Base-by-base conservation (phyloP, 2,329 filamentous ascomycete species). In the Parastagonospora nodorum region DNA sequence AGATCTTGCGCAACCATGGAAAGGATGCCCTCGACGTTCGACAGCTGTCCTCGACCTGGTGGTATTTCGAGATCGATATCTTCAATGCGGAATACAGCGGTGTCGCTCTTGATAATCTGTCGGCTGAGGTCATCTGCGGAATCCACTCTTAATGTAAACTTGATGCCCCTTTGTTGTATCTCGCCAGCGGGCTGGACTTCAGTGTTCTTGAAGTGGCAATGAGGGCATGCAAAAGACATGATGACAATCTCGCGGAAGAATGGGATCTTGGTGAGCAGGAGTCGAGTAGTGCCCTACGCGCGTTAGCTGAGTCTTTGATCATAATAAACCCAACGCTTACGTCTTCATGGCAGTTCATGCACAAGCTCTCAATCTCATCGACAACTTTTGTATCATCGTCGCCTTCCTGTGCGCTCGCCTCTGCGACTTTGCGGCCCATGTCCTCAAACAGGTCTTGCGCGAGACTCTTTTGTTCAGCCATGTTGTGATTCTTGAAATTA, bases 231-330 rank as follows among this genome's bases (percentile, higher is more conserved):
- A 75, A 99, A 99, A 56, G 93, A 97, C 87, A 97, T 96, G 74
- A 99, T 85, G 67, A 99, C 91, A 57, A 99, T 87, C 75, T 99
- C 93, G 78, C 92, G 91, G 81, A 99, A 99, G 82, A 91, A 97
- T 12, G 94, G 94, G 48, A 99, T 97, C 59, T 86, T 86, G 12
- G 95, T 96, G 47, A 99, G 85, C 37, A 99, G 85, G 16, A 99
- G 84, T 51, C 88, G 84, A 11, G 94, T 99, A 1, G 80, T 84
- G 66, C 94, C 94, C 89, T 95, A 54, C 2, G 15, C n/a, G 29
- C 27, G 16, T 71, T 42, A 68, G 61, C 27, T 48, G 15, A 33
- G 38, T 49, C 59, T 50, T 41, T 45, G 29, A 19, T 2, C 4
- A 11, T 14, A 2, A 12, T 12, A 2, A 16, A 30, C 6, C 2